Percentiles rank a stretch among this genome's conserved stretches.
Conservation (phyloP, 371 early-diverging fungal species). For the Mortierella sp. region DNA sequence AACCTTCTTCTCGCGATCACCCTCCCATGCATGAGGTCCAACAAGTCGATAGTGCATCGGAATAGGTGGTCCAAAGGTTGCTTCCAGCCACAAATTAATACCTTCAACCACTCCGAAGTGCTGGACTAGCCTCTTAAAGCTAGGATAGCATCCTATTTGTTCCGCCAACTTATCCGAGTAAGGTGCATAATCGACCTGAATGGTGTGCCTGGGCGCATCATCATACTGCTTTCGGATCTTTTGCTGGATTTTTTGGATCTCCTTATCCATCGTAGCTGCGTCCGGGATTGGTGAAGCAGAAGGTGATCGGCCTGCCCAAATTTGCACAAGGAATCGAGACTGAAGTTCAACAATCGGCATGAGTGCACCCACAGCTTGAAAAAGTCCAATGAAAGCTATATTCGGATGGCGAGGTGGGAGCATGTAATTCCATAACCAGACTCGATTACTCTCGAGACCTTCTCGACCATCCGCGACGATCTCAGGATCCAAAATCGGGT, state of each 20-base stretch:
- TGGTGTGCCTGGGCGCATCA: conserved; percentile 59
- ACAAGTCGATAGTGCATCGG: conserved; percentile 59
- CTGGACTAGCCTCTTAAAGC: conserved; percentile 39
- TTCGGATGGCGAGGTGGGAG: conserved; percentile 60
- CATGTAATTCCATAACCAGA: conserved; percentile 57
- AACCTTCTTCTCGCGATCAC: not conserved
- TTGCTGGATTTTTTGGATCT: conserved; percentile 29
- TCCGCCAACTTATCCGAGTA: conserved; percentile 60
- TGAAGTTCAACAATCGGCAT: conserved; percentile 65
- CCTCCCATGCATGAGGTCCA: conserved; percentile 59
- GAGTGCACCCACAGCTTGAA: conserved; percentile 62
- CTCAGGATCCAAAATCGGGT: conserved; percentile 64
- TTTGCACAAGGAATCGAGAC: conserved; percentile 58
- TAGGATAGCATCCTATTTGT: conserved; percentile 59
- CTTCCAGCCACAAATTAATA: conserved; percentile 36
- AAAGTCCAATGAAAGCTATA: conserved; percentile 64
- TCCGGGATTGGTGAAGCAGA: conserved; percentile 42
- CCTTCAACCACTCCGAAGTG: conserved; percentile 39
- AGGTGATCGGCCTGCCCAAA: conserved; percentile 42
- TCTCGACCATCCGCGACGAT: conserved; percentile 56
- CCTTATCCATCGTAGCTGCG: conserved; percentile 55
- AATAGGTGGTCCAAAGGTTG: conserved; percentile 59
- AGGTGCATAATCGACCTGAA: conserved; percentile 58
- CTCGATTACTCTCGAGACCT: conserved; percentile 54
- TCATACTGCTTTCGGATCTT: conserved; percentile 35